Conservation (phyloP, 2,329 filamentous ascomycete species). For the Boeremia exigua region DNA sequence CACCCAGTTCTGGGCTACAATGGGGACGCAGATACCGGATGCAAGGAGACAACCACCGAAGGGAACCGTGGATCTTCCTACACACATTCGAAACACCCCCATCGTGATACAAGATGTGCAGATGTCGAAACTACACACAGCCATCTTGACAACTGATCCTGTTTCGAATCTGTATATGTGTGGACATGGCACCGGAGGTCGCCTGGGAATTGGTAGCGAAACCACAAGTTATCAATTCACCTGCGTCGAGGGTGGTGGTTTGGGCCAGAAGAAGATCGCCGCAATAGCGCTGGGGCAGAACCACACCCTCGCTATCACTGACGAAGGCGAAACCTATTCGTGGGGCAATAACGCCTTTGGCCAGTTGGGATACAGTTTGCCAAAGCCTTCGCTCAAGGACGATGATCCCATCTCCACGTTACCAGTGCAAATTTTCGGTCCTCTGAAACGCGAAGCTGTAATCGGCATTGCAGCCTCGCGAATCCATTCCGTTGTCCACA, state of each 20-base stretch:
- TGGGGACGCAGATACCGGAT: slow-evolving; percentile 41
- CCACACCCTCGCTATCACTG: slow-evolving; percentile 84
- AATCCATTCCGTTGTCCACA: slow-evolving; percentile 90
- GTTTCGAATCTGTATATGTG: slow-evolving; percentile 92
- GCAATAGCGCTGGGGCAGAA: slow-evolving; percentile 89
- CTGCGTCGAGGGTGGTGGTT: slow-evolving; percentile 75
- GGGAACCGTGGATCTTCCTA: slow-evolving; percentile 67
- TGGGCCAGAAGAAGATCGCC: slow-evolving; percentile 75
- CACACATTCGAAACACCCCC: slow-evolving; percentile 72
- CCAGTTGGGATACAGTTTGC: slow-evolving; percentile 84
- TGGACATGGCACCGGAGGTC: slow-evolving; percentile 87
- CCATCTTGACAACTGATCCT: slow-evolving; percentile 83
- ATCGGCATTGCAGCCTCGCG: slow-evolving; percentile 85
- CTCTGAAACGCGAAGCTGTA: slow-evolving; percentile 84
- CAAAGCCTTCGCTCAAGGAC: slow-evolving; percentile 70
- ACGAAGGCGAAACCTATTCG: slow-evolving; percentile 88
- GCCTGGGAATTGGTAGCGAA: slow-evolving; percentile 88
- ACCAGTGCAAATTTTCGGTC: slow-evolving; percentile 89
- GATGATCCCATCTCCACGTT: slow-evolving; percentile 82
- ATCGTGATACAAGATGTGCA: slow-evolving; percentile 80
- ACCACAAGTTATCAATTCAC: slow-evolving; percentile 86
- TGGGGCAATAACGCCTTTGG: slow-evolving; percentile 90
- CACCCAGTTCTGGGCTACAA: slow-evolving; percentile 45
- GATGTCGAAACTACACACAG: slow-evolving; percentile 91
- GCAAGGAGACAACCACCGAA: slow-evolving; percentile 35